Conservation (phyloP, 192 early-diverging fungal genomes). For the Podila epigama region DNA sequence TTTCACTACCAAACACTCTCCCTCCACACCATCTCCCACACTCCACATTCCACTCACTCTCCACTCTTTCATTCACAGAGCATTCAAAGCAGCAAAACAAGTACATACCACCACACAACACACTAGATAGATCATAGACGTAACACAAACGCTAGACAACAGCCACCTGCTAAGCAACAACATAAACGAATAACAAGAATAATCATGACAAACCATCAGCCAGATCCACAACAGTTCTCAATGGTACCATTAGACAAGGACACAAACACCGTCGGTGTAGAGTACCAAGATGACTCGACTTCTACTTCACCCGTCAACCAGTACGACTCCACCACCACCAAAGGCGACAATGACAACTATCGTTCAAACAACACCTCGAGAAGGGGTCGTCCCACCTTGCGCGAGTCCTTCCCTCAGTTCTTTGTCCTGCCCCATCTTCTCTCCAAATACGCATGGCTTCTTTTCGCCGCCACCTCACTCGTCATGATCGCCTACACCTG, state of each 20-base stretch:
- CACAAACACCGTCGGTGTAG: background rate
- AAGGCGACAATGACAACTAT: background rate
- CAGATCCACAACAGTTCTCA: slow-evolving; percentile 1
- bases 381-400: background rate
- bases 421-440: slow-evolving; percentile 44
- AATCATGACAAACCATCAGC: slow-evolving; percentile 15
- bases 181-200: background rate
- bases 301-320: slow-evolving; percentile 1
- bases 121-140: too few species aligned
- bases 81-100: too few species aligned
- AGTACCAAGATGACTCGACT: slow-evolving; percentile 5
- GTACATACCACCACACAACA: too few species aligned
- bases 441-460: slow-evolving; percentile 29
- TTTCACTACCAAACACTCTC: too few species aligned
- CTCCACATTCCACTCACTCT: too few species aligned
- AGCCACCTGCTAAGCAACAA: background rate
- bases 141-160: too few species aligned
- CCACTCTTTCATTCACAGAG: too few species aligned
- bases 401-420: slow-evolving; percentile 22
- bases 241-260: slow-evolving; percentile 15
- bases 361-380: too few species aligned
- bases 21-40: too few species aligned
- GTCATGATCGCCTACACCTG: slow-evolving; percentile 41
- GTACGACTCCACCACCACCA: background rate
- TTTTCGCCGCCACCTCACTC: slow-evolving; percentile 19